Percentiles rank a stretch among this genome's conserved stretches.
These are phyloP conservation scores for Saturnispora diversa DNA, from an alignment of 805 yeast species.

Conservation along the genomic window DNA sequence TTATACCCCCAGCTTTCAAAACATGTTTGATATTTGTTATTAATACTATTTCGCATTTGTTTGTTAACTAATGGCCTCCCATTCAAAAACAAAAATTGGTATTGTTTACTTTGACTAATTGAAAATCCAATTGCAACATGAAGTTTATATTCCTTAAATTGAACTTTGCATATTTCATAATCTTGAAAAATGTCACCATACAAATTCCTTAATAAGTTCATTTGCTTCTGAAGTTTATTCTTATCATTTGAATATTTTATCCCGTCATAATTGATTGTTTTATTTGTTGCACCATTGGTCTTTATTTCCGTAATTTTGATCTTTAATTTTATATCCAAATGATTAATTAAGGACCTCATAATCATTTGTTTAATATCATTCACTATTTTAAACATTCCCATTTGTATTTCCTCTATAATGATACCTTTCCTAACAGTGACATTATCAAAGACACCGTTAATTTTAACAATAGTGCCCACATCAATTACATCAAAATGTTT, in stretches of 20 bases:
- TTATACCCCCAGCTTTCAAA: conserved; percentile 13
- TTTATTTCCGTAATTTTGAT: not conserved
- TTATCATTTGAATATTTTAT: conserved; percentile 1
- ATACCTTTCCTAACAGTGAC: conserved; percentile 37
- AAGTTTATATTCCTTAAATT: conserved; percentile 23
- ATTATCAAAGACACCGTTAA: conserved; percentile 34
- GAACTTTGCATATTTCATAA: conserved; percentile 26
- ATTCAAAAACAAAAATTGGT: conserved; percentile 43
- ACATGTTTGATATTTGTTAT: conserved; percentile 21
- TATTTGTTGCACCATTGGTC: not conserved
- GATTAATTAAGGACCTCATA: conserved; percentile 25
- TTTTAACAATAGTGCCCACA: conserved; percentile 34
- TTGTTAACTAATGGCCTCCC: conserved; percentile 27
- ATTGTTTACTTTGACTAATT: conserved; percentile 29
- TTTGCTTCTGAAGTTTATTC: conserved; percentile 6
- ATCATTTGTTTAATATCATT: conserved; percentile 27
- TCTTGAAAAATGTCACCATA: conserved; percentile 26
- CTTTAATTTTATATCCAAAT: conserved; percentile 21
- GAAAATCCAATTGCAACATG: conserved; percentile 35
- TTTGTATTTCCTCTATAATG: conserved; percentile 12
- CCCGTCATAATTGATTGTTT: not conserved
- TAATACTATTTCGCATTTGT: conserved; percentile 19
- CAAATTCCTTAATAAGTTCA: conserved; percentile 21
- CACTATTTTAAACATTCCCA: conserved; percentile 20
- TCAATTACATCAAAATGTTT: not conserved